Evolutionary conservation across 345 rosid genomes (phyloP), one percentile per base, ranked within the genome.

Genomic region (Aquilaria malaccensis): DNA sequence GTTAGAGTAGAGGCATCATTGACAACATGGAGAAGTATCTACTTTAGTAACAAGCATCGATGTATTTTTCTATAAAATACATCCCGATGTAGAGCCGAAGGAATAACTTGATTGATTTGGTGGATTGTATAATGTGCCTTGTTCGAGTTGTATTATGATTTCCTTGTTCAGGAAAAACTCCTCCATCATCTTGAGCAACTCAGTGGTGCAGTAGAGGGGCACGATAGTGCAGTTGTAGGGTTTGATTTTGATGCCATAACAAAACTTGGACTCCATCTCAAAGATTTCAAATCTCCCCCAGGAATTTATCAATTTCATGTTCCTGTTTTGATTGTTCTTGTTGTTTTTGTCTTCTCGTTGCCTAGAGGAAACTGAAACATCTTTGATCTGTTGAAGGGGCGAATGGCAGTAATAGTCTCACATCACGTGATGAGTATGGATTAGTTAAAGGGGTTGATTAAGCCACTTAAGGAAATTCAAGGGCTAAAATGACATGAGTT

Each of bases 271-370:
- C 22, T 80, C 86, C 82, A 81, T 59, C 83, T 94, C 96, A 72
- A 94, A 94, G 10, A 90, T 73, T 55, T 86, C 90, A 10, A 96
- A 85, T 30, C 97, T 87, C 3, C 99, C 99, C 2, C 97, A 97
- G 33, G 90, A 90, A 73, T n/a, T 72, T 80, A 55, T 73, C 83
- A 0, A 33, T 49, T 41, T 74, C 80, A n/a, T 64, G 72, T 2
- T 55, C 59, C 52, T 72, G 30, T 53, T 76, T 10, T 56, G 55
- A 53, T 7, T 51, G 56, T 45, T 63, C 31, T 37, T 65, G 15
- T 13, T 60, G 72, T 43, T 43, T 59, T 12, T 30, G 55, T 56
- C 7, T 9, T 50, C 66, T 13, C 61, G 56, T 49, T 45, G 60
- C 0, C 87, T 53, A 93, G 66, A 30, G 98, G 98, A 76, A 89